phyloP scores from a whole-genome alignment of 2,329 filamentous ascomycete species.

The Neopestalotiopsis clavispora region DNA sequence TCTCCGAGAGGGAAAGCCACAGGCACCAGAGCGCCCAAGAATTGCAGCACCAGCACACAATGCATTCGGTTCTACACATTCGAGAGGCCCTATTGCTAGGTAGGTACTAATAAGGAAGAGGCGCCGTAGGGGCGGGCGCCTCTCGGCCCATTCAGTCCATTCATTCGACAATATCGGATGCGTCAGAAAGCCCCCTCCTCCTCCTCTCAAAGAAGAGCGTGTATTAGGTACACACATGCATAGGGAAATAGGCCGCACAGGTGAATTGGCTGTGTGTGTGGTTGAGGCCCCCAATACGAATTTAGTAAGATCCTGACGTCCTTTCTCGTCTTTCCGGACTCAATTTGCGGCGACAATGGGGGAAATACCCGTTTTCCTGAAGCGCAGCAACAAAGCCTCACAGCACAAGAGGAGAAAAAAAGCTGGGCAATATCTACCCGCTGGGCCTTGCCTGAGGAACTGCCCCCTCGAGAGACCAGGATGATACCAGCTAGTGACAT shows the following conservation, averaged over 20 bases:
- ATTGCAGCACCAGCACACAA: background rate
- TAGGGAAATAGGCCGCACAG: too few species aligned
- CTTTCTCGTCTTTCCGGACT: background rate
- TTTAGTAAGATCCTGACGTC: background rate
- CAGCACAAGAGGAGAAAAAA: background rate
- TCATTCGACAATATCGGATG: too few species aligned
- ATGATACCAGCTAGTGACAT: constrained; percentile 7
- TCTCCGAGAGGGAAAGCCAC: background rate
- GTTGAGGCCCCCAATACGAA: background rate
- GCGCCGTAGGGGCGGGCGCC: too few species aligned
- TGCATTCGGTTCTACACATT: too few species aligned
- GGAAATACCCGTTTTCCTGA: background rate
- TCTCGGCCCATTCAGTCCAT: too few species aligned
- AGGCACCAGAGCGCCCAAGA: background rate
- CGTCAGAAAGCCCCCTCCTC: too few species aligned
- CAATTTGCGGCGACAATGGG: background rate
- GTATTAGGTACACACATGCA: too few species aligned
- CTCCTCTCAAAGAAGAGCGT: too few species aligned
- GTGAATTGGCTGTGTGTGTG: background rate
- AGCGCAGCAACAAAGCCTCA: constrained; percentile 1
- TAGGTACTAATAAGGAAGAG: too few species aligned
- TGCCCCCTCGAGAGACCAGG: constrained; percentile 12
- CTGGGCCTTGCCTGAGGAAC: background rate
- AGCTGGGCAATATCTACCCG: background rate
- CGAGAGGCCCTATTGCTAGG: too few species aligned